Evolutionary conservation across 1,284 basidiomycete species (phyloP), one percentile per base, ranked within the genome.

Genomic region (Abortiporus biennis): DNA sequence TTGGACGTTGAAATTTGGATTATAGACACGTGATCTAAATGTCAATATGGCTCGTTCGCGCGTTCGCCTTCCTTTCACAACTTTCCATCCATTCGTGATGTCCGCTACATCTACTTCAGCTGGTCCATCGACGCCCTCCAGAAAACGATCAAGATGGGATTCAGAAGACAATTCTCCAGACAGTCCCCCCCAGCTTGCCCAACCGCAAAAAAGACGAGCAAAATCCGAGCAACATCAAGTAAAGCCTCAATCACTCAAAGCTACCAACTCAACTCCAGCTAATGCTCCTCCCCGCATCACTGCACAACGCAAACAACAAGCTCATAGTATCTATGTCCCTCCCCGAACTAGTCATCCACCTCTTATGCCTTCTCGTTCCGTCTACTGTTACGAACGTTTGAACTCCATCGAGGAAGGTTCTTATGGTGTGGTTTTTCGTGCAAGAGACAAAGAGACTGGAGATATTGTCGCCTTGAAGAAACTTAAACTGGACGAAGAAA

Each of bases 361-460:
- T 0, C 76, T 95, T 27, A 61, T 74, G 24, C 79, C 90, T 0
- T 94, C 93, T 29, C 81, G 93, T 16, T 93, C 91, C 2, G 93
- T 96, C 3, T 94, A 92, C 65, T 83, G 75, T 56, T 96, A 95
- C 62, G 92, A 96, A 56, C 72, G 90, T 11, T 72, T 99, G 29
- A 99, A 99, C 63, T 92, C 97, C 55, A 99, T 99, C 55, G 96
- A 99, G 65, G 96, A 99, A 67, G 96, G 96, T 1, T 94, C 94
- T 0, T 99, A 99, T 57, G 96, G 96, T 13, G 82, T 99, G 33
- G 96, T 99, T 11, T 99, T 93, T 54, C 85, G 96, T 16, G 96
- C 96, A 5, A 75, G 82, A 49, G 93, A 97, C 66, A 95, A 92
- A 60, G 76, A 89, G 55, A 93, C 93, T 0, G 91, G 92, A 5